Percentiles rank a stretch among this genome's conserved stretches.
phyloP scores from a whole-genome alignment of 148 eudicot species.

The Heliosperma pusillum region DNA sequence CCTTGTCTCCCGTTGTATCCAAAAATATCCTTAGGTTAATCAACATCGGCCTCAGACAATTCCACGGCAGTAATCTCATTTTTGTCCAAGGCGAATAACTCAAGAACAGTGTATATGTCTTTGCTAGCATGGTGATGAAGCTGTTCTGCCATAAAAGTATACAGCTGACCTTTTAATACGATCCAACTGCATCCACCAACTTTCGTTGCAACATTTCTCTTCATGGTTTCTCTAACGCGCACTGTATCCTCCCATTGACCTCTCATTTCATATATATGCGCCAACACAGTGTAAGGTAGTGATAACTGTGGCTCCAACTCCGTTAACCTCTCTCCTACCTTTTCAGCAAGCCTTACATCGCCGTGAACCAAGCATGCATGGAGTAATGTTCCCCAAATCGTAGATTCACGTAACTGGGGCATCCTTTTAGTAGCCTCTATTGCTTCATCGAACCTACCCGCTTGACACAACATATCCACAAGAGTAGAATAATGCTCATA shows the following conservation, averaged over 20 bases:
- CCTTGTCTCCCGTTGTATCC: no score
- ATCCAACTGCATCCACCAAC: constrained; percentile 59
- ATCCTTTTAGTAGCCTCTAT: constrained; percentile 38
- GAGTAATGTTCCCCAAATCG: constrained; percentile 53
- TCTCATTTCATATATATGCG: constrained; percentile 53
- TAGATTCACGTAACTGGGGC: constrained; percentile 37
- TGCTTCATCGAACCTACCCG: constrained; percentile 57
- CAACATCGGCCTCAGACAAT: constrained; percentile 1
- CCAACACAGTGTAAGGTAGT: constrained; percentile 55
- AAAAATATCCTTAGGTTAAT: neutral
- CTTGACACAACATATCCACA: constrained; percentile 48
- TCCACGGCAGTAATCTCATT: constrained; percentile 20
- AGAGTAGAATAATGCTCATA: constrained; percentile 48
- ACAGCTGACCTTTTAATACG: constrained; percentile 34
- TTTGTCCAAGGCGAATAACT: constrained; percentile 45
- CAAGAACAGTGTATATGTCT: constrained; percentile 40
- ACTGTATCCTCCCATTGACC: constrained; percentile 79
- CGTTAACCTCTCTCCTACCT: constrained; percentile 44
- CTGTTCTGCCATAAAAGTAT: constrained; percentile 42
- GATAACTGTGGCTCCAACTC: constrained; percentile 50
- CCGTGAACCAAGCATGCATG: constrained; percentile 34
- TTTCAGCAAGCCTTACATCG: constrained; percentile 53
- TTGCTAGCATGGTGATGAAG: constrained; percentile 39
- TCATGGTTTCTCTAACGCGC: constrained; percentile 57
- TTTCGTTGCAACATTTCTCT: constrained; percentile 33